Percentiles rank a stretch among this genome's conserved stretches.
Conservation (phyloP, 257 asterid species). For the Salvia miltiorrhiza region DNA sequence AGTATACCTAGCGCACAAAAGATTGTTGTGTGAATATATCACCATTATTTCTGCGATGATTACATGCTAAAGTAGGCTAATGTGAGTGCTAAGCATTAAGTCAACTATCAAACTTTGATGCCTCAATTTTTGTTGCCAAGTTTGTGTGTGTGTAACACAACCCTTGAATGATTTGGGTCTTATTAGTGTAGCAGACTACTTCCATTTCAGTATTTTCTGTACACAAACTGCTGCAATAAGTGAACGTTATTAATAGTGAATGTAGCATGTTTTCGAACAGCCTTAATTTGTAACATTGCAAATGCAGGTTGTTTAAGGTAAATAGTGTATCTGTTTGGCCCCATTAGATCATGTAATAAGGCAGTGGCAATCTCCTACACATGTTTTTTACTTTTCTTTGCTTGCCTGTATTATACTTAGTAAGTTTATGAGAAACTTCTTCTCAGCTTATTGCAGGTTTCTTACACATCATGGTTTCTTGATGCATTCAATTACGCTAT, state of each 20-base stretch:
- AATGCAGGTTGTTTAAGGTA: neutral
- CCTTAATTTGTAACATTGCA: slow-evolving; percentile 1
- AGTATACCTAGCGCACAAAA: neutral
- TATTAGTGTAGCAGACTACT: neutral
- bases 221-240: neutral
- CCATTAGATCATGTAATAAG: neutral
- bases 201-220: neutral
- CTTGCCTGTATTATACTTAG: slow-evolving; percentile 28
- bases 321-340: neutral
- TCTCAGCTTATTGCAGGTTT: slow-evolving; percentile 98
- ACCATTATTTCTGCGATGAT: neutral
- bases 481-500: slow-evolving; percentile 98
- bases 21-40: neutral
- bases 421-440: slow-evolving; percentile 76
- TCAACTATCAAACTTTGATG: neutral
- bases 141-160: neutral
- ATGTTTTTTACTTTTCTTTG: slow-evolving; percentile 11
- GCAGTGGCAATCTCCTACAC: neutral
- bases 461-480: slow-evolving; percentile 98
- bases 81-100: neutral
- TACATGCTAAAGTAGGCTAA: slow-evolving; percentile 11
- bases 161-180: neutral
- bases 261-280: neutral
- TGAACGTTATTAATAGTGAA: neutral
- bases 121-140: neutral